Base-by-base conservation (phyloP, 176 grass and related monocot species). In the Bolboschoenus planiculmis region DNA sequence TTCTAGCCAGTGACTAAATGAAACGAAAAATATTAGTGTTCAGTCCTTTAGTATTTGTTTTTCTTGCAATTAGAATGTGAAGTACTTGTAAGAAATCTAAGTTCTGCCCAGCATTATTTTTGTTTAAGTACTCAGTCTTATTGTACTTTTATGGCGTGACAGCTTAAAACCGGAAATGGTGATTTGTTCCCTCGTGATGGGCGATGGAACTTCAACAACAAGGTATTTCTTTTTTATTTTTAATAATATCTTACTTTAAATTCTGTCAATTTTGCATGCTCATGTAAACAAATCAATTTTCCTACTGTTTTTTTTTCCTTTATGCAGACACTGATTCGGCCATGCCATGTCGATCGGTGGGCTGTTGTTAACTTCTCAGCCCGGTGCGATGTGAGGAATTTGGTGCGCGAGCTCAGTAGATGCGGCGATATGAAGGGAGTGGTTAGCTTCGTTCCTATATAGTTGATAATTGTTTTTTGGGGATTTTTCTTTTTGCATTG, bases 121-220 rank as follows among this genome's bases (percentile, higher is more conserved):
- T 14, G 20, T 48, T 74, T 14, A 31, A 43, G 42, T 3, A 44
- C 0, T 56, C 51, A 40, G 59, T 13, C 40, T 76, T 60, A 15
- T 59, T 23, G 13, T 29, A 30, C 4, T 87, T 58, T n/a, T 27
- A 13, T 86, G 31, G 33, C 6, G 23, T 51, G 34, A 71, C 64
- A 99, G 96, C 86, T 99, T 4, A 95, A 85, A 88, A 79, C 90
- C 79, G 92, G 89, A 18, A 97, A 90, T 40, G 90, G 94, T 20
- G 87, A 95, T 55, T 87, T 98, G 67, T 87, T 85, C 62, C 86
- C 96, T 20, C 79, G 86, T 2, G 92, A 88, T 86, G 96, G 96
- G 7, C 78, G 96, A 11, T 98, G 92, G 96, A 98, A 98, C 48
- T 98, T 98, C 20, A 98, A 95, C 4, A 91, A 98, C 24, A 98